These are phyloP conservation scores for Kingdonia uniflora DNA, from an alignment of 164 flowering plant genomes.

Conservation along the genomic window DNA sequence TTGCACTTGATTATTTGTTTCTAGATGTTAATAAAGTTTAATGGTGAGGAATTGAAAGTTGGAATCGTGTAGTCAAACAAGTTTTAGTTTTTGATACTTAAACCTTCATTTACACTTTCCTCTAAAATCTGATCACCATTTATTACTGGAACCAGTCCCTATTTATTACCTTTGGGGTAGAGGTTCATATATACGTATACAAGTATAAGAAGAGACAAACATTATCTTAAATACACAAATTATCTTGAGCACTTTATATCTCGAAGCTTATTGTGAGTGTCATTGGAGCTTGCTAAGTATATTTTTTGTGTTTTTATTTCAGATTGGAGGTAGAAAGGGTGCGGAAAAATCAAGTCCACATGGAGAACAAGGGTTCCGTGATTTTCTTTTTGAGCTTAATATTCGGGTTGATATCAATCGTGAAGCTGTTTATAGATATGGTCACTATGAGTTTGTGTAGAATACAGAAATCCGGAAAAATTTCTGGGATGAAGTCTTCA, in stretches of 20 bases:
- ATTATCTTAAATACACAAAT: not conserved
- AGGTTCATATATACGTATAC: not conserved
- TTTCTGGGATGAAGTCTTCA: constrained; percentile 45
- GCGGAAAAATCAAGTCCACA: constrained; percentile 32
- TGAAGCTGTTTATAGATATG: constrained; percentile 37
- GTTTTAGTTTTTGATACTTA: too few relatives aligned
- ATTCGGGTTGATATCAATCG: constrained; percentile 41
- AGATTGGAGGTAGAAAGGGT: constrained; percentile 61
- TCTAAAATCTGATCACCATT: not conserved
- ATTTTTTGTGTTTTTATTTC: constrained; percentile 18
- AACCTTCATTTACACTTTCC: too few relatives aligned
- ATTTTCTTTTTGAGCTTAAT: constrained; percentile 48
- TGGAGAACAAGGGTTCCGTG: constrained; percentile 63
- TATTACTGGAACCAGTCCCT: not conserved
- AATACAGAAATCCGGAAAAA: constrained; percentile 39
- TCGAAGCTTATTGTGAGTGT: not conserved
- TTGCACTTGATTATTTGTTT: not conserved
- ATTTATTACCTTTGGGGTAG: not conserved
- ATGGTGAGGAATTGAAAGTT: too few relatives aligned
- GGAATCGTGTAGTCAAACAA: too few relatives aligned
- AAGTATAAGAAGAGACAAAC: not conserved
- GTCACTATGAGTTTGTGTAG: constrained; percentile 28
- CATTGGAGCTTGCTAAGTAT: not conserved
- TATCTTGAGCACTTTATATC: not conserved
- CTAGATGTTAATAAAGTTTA: too few relatives aligned